Conservation (phyloP, 768 basidiomycete genomes). For the Albatrellus ellisii region DNA sequence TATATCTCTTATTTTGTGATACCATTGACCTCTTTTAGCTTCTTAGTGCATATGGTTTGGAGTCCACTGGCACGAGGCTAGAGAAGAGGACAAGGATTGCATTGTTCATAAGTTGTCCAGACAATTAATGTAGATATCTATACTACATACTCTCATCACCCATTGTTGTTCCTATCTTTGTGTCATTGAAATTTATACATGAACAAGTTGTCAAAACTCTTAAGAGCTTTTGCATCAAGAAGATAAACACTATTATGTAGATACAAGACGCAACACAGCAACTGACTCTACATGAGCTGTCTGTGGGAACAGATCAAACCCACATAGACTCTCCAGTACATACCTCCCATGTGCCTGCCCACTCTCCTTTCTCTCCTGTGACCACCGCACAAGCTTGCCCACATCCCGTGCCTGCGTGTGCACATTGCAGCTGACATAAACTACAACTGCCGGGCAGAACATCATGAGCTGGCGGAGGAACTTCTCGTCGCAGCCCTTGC, state of each 20-base stretch:
- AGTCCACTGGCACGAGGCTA: no score
- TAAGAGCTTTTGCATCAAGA: no score
- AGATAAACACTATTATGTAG: neutral
- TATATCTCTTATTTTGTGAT: no score
- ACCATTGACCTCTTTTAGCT: no score
- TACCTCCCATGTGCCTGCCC: conserved; percentile 34
- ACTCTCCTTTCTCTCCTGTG: conserved; percentile 25
- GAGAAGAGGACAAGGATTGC: no score
- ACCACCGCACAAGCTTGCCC: conserved; percentile 47
- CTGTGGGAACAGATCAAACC: conserved; percentile 94
- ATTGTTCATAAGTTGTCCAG: no score
- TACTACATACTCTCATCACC: no score
- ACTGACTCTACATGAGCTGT: conserved; percentile 89
- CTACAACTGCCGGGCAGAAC: conserved; percentile 56
- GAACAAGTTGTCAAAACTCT: neutral
- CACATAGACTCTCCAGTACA: conserved; percentile 68
- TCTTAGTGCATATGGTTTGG: no score
- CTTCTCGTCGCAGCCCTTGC: conserved; percentile 82
- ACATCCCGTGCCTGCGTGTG: conserved; percentile 88
- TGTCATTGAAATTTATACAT: no score
- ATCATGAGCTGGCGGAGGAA: conserved; percentile 66
- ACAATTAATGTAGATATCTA: no score
- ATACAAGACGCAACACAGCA: conserved; percentile 16
- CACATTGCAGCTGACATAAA: conserved; percentile 93
- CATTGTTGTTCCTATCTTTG: no score